Conservation (phyloP, 2,329 filamentous ascomycete species). For the Penicillium sp. region DNA sequence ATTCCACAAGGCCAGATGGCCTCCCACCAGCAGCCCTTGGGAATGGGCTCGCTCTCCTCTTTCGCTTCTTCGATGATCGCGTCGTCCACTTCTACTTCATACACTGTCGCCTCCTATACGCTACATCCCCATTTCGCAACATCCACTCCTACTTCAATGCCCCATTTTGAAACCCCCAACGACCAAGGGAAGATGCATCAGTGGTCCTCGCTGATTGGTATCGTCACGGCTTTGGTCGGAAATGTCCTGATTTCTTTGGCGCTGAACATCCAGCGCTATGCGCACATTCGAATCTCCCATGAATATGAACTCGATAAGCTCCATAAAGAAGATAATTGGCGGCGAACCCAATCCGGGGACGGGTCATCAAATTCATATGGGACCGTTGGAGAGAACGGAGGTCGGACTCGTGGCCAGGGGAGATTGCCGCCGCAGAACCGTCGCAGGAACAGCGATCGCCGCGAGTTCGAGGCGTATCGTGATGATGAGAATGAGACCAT, state of each 20-base stretch:
- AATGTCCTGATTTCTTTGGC: conserved; percentile 94
- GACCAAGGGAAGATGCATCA: conserved; percentile 26
- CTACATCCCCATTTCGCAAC: conserved; percentile 11
- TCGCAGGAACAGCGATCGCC: conserved; percentile 15
- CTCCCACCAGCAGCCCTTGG: conserved; percentile 25
- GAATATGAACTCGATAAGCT: conserved; percentile 63
- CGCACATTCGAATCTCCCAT: conserved; percentile 79
- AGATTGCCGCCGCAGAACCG: conserved; percentile 12
- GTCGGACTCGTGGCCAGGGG: conserved; percentile 10
- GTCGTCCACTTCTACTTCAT: conserved; percentile 19
- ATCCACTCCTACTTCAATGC: conserved; percentile 16
- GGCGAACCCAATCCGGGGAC: conserved; percentile 36
- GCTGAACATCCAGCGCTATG: conserved; percentile 94
- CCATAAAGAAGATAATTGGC: conserved; percentile 56
- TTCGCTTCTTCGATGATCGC: conserved; percentile 25
- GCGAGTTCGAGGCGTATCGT: conserved; percentile 22
- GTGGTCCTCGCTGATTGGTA: conserved; percentile 95
- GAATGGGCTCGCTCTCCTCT: conserved; percentile 30
- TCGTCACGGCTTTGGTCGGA: conserved; percentile 86
- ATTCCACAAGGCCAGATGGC: conserved; percentile 23
- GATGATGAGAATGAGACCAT: conserved; percentile 32
- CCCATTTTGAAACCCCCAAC: conserved; percentile 21
- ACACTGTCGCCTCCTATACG: conserved; percentile 15
- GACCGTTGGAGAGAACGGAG: conserved; percentile 31
- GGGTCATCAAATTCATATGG: conserved; percentile 43